Evolutionary conservation across 768 basidiomycete species (phyloP).

Genomic region (Cytidiella melzeri): DNA sequence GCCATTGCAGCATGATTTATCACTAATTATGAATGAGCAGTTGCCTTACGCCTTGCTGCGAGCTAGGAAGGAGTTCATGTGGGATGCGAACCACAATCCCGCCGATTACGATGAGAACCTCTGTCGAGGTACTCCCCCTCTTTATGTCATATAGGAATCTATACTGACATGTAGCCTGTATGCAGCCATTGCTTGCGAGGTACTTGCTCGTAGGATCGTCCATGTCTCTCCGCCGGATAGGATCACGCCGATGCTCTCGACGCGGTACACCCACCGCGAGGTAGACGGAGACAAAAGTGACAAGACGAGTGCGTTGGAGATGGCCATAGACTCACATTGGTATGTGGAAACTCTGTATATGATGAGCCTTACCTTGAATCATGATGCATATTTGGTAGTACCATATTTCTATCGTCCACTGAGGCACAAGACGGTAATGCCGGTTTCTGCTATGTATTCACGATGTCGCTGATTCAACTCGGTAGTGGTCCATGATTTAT

Average conservation of each 20-base stretch:
- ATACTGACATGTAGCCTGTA: no score
- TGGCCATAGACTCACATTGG: conserved; percentile 93
- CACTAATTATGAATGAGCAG: no score
- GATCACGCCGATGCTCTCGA: conserved; percentile 67
- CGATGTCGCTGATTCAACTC: neutral
- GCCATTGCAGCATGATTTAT: no score
- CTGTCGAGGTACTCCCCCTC: conserved; percentile 53
- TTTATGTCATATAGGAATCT: neutral
- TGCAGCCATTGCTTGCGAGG: conserved; percentile 76
- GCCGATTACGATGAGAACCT: conserved; percentile 85
- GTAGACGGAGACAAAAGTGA: conserved; percentile 73
- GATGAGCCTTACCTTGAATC: no score
- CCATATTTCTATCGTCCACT: conserved; percentile 78
- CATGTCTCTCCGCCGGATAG: conserved; percentile 62
- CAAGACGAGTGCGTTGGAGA: conserved; percentile 72
- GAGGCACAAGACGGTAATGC: conserved; percentile 75
- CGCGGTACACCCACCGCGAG: conserved; percentile 66
- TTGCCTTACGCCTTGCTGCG: conserved; percentile 78
- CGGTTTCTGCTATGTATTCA: neutral
- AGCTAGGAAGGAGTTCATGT: conserved; percentile 74
- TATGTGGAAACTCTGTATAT: conserved; percentile 24
- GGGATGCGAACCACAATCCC: conserved; percentile 74
- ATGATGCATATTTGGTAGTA: no score
- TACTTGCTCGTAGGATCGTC: conserved; percentile 73
- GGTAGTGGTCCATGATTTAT: conserved; percentile 73